Evolutionary conservation across 164 flowering plant genomes (phyloP), one percentile per base, ranked within the genome.

Genomic region (Vitis labrusca): DNA sequence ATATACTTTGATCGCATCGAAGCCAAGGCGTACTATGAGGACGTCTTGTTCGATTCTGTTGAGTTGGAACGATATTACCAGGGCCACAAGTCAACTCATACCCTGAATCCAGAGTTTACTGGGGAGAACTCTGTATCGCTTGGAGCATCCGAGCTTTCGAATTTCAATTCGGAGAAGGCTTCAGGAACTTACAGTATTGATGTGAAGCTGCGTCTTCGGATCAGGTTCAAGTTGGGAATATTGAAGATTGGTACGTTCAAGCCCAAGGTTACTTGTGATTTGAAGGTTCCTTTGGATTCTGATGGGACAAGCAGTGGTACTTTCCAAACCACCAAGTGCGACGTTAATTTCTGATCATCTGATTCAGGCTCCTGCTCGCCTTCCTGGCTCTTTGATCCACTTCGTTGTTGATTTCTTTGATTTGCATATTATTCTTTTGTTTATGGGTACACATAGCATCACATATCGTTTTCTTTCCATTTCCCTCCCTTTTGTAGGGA

Each of bases 1-100:
- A 64, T 93, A n/a, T 83, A 93, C 87, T 87, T 89, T 78, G 92
- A 93, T 64, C 44, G 51, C 13, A 73, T 93, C 63, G 86, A 90
- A 27, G 95, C 87, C 16, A 67, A 66, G 9, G 87, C 89, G 0
- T 78, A n/a, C 50, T 93, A 86, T 72, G 74, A 74, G 11, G 89
- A 74, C 10, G 65, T 83, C 72, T 67, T 87, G 53, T 82, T 93
- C 47, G 75, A 49, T 1, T 17, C 75, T 17, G 61, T 2, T 0
- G 0, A 37, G 0, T 19, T 82, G 63, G 53, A 73, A 8, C 71
- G 74, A 2, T 91, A 89, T 64, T 91, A 87, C 57, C 93, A 88
- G 64, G 94, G 89, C 0, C 82, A 82, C 59, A 86, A 88, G 83
- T 86, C 72, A 71, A 88, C 91, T 0, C 79, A 69, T 8, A 8